phyloP scores from a whole-genome alignment of 176 grass and related monocot genomes.

The Juncus effusus region DNA sequence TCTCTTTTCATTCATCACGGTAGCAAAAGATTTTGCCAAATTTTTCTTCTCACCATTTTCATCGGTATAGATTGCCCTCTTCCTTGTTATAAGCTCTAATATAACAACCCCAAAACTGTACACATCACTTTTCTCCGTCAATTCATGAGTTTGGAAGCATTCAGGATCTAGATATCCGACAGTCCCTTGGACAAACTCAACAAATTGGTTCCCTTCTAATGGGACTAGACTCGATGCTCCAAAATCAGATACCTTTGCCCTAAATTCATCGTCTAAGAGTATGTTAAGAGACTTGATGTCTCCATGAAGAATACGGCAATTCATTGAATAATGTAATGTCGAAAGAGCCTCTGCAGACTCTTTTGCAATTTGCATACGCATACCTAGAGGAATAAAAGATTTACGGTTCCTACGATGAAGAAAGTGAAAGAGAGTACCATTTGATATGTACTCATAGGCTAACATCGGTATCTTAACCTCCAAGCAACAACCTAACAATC shows the following conservation, averaged over 20 bases:
- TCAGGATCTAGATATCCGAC: slow-evolving; percentile 25
- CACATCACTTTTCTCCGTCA: slow-evolving; percentile 28
- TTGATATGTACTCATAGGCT: slow-evolving; percentile 31
- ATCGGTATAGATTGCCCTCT: neutral
- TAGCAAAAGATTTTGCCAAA: slow-evolving; percentile 16
- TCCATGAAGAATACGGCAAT: slow-evolving; percentile 20
- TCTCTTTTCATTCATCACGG: neutral
- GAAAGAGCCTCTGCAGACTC: slow-evolving; percentile 26
- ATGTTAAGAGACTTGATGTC: slow-evolving; percentile 37
- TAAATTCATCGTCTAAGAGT: slow-evolving; percentile 16
- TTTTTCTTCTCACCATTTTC: slow-evolving; percentile 3
- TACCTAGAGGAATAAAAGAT: slow-evolving; percentile 1
- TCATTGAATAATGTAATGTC: slow-evolving; percentile 32
- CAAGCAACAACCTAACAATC: slow-evolving; percentile 36
- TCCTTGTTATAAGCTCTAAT: slow-evolving; percentile 29
- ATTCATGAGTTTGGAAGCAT: neutral
- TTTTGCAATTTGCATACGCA: slow-evolving; percentile 16
- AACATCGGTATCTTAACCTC: slow-evolving; percentile 39
- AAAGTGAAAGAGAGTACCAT: slow-evolving; percentile 32
- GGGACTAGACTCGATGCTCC: slow-evolving; percentile 25
- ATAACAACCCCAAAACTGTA: slow-evolving; percentile 34
- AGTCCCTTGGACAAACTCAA: neutral
- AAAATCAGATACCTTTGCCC: slow-evolving; percentile 25
- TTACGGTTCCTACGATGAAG: slow-evolving; percentile 3
- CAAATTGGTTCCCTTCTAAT: neutral